Conservation (phyloP, 1,284 basidiomycete species). For the Sanguinoderma infundibulare region DNA sequence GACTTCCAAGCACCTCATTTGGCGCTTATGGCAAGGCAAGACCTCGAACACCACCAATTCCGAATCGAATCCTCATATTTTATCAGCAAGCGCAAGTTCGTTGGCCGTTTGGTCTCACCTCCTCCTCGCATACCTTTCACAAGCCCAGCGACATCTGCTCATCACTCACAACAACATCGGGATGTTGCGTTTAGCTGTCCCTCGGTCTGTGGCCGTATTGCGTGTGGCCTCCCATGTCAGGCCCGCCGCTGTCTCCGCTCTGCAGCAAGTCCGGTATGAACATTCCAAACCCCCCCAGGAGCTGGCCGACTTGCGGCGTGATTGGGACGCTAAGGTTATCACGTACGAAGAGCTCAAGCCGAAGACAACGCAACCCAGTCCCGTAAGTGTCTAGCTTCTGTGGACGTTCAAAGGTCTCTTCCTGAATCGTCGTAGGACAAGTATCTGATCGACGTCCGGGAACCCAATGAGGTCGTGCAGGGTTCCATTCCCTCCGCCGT, state of each 20-base stretch:
- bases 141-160: too few relatives aligned
- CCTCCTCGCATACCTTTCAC: not conserved
- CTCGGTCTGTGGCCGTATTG: slow-evolving; percentile 12
- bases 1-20: not conserved
- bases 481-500: slow-evolving; percentile 96
- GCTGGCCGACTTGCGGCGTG: slow-evolving; percentile 55
- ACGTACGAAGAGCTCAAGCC: slow-evolving; percentile 88
- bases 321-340: slow-evolving; percentile 75
- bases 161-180: not conserved
- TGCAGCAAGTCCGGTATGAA: slow-evolving; percentile 39
- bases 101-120: not conserved
- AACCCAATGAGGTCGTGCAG: slow-evolving; percentile 91
- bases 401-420: not conserved
- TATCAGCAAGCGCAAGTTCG: not conserved
- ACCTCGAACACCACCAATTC: slow-evolving; percentile 13
- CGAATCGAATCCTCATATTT: slow-evolving; percentile 7
- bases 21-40: slow-evolving; percentile 1
- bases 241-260: slow-evolving; percentile 7
- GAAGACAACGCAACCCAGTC: slow-evolving; percentile 78
- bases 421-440: slow-evolving; percentile 55
- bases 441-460: slow-evolving; percentile 92
- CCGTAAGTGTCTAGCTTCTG: slow-evolving; percentile 53
- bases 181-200: slow-evolving; percentile 30
- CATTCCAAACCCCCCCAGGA: slow-evolving; percentile 36
- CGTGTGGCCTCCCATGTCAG: slow-evolving; percentile 2